These are phyloP conservation scores for Malassezia sp. DNA, from an alignment of 1,284 basidiomycete genomes.

Conservation along the genomic window DNA sequence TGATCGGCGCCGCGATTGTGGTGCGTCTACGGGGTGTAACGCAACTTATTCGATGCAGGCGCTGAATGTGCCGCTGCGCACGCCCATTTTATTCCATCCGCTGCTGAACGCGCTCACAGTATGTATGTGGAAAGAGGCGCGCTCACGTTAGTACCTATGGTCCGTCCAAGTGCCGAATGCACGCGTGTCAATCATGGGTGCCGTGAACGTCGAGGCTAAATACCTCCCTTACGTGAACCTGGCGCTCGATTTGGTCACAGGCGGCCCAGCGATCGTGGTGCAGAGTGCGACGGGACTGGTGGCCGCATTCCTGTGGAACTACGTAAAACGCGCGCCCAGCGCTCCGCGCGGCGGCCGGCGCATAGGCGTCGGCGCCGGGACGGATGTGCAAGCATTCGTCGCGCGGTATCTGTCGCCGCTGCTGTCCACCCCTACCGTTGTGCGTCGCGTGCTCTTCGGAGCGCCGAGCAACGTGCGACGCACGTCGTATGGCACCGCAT, in stretches of 20 bases:
- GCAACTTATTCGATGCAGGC: constrained; percentile 47
- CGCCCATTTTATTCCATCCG: constrained; percentile 57
- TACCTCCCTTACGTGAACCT: constrained; percentile 64
- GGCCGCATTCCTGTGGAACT: constrained; percentile 9
- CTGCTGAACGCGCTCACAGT: constrained; percentile 56
- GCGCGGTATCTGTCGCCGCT: constrained; percentile 2
- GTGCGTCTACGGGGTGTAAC: background rate
- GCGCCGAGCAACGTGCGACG: background rate
- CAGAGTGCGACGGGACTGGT: constrained; percentile 56
- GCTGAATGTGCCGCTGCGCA: constrained; percentile 58
- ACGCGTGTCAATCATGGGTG: constrained; percentile 30
- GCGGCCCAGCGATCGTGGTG: constrained; percentile 56
- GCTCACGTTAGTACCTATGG: constrained; percentile 20
- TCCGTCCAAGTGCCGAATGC: constrained; percentile 22
- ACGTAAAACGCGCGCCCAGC: background rate
- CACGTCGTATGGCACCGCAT: background rate
- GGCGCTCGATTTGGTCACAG: constrained; percentile 59
- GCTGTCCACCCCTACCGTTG: background rate
- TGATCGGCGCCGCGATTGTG: constrained; percentile 28
- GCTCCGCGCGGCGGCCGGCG: background rate
- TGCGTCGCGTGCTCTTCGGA: background rate
- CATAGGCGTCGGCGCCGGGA: background rate
- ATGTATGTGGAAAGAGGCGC: background rate
- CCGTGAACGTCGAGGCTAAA: constrained; percentile 51
- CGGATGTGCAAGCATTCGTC: background rate